Evolutionary conservation across 345 rosid genomes (phyloP), one percentile per base, ranked within the genome.

Genomic region (Eucalyptus polybractea): DNA sequence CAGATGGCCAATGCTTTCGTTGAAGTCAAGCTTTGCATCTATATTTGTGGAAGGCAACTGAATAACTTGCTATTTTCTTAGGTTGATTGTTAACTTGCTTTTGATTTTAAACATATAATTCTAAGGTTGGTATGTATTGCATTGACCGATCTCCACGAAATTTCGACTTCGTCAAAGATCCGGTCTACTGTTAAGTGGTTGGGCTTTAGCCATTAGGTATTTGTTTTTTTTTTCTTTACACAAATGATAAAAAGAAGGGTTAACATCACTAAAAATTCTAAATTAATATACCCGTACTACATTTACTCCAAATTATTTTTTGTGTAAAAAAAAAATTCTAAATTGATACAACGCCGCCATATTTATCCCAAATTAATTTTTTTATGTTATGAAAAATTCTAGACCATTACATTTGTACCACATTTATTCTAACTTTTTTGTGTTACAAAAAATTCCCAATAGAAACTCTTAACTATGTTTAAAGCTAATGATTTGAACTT

Each of bases 251-350:
- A n/a, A 15, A 65, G 6, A 65, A n/a, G 1, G 76, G 3, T 65
- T n/a, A n/a, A n/a, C 0, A 65, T 15, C 37, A 13, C 8, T 12
- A 65, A 33, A 33, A 69, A 5, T 31, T 5, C 13, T 21, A 69
- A 69, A 69, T 0, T 1, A 13, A 21, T 15, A 67, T 4, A 65
- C 5, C 5, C 0, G 0, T 15, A 31, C 1, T 3, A 2, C 6
- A 67, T 67, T 72, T 72, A 72, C 7, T 6, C 44, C 8, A 37
- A 72, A 72, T 11, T 37, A 37, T 7, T 19, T 72, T 72, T 72
- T 12, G 7, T 10, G 13, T 72, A 37, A 19, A 37, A 69, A 33
- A 33, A 31, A 5, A 2, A 9, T 72, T 2, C 7, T 1, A 11
- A 37, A 19, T 19, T 5, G 33, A 33, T 33, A 33, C 33, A 33